Percentiles rank a stretch among this genome's conserved stretches.
phyloP scores from a whole-genome alignment of 495 filamentous ascomycete species.

The Penicillium pulvis region DNA sequence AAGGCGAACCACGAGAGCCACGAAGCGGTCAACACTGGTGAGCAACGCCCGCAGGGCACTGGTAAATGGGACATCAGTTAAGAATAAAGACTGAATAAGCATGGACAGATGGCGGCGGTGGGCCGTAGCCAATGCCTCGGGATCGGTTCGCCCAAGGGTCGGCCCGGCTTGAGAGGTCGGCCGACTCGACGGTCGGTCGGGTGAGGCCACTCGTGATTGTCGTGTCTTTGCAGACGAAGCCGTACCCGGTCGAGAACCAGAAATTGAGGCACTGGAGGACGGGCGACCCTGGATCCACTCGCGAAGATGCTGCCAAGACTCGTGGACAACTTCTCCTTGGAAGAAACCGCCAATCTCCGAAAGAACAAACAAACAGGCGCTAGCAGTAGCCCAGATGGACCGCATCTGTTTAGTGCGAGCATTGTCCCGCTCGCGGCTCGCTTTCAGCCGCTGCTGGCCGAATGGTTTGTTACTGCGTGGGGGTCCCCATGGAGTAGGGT shows the following conservation, averaged over 20 bases:
- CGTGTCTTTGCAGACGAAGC: slow-evolving; percentile 33
- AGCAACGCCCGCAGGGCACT: slow-evolving; percentile 69
- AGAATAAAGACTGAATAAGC: slow-evolving; percentile 66
- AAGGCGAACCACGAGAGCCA: slow-evolving; percentile 70
- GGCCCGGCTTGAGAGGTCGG: slow-evolving; percentile 21
- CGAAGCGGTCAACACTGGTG: slow-evolving; percentile 71
- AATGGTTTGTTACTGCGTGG: slow-evolving; percentile 60
- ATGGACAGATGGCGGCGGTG: slow-evolving; percentile 74
- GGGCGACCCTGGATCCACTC: slow-evolving; percentile 54
- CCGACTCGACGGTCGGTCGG: slow-evolving; percentile 9
- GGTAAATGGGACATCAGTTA: slow-evolving; percentile 70
- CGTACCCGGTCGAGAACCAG: slow-evolving; percentile 43
- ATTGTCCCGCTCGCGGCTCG: slow-evolving; percentile 60
- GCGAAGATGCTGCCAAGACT: slow-evolving; percentile 66
- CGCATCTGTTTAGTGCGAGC: slow-evolving; percentile 65
- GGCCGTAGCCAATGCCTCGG: slow-evolving; percentile 77
- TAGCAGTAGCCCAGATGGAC: slow-evolving; percentile 81
- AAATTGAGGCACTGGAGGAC: slow-evolving; percentile 16
- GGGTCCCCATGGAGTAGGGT: slow-evolving; percentile 68
- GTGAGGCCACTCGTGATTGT: slow-evolving; percentile 4
- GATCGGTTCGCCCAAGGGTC: slow-evolving; percentile 62
- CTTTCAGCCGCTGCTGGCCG: slow-evolving; percentile 55
- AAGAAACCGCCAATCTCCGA: slow-evolving; percentile 84
- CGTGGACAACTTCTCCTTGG: slow-evolving; percentile 83
- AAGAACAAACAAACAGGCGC: slow-evolving; percentile 82